Evolutionary conservation across 129 eudicot species (phyloP).

Genomic region (Deinandra increscens): DNA sequence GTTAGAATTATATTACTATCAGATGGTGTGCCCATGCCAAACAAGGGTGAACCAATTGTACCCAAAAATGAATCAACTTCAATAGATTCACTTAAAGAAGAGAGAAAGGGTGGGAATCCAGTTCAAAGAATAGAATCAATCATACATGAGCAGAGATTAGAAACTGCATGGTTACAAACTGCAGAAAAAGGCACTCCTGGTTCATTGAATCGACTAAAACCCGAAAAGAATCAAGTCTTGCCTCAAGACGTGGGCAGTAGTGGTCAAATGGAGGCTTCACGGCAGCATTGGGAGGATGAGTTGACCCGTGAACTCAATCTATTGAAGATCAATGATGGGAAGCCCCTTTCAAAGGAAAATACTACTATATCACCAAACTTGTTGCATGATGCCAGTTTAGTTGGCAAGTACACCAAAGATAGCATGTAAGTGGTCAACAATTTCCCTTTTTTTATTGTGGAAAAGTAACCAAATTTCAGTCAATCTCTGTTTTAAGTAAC

Average conservation of each 20-base stretch:
- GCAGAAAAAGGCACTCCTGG: conserved; percentile 88
- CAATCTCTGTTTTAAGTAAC: neutral
- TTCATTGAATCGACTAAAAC: conserved; percentile 58
- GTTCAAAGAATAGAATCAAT: conserved; percentile 87
- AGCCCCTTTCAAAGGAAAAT: conserved; percentile 46
- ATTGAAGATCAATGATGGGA: conserved; percentile 55
- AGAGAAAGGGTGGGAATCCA: conserved; percentile 49
- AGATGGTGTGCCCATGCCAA: conserved; percentile 29
- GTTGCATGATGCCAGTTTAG: conserved; percentile 53
- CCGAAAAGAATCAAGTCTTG: conserved; percentile 84
- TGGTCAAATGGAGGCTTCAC: conserved; percentile 37
- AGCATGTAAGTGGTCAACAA: neutral
- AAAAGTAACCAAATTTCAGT: neutral
- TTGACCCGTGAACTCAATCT: conserved; percentile 60
- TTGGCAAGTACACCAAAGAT: conserved; percentile 49
- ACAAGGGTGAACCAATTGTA: conserved; percentile 25
- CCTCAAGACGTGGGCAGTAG: conserved; percentile 61
- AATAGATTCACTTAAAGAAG: conserved; percentile 29
- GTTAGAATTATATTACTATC: conserved; percentile 60
- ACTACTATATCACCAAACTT: conserved; percentile 40
- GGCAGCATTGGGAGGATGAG: conserved; percentile 76
- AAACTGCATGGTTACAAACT: conserved; percentile 96
- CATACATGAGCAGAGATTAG: conserved; percentile 83
- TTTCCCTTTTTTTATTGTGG: neutral
- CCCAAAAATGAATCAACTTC: conserved; percentile 25